Base-by-base conservation (phyloP, 805 yeast species). In the Candida ponderosae region DNA sequence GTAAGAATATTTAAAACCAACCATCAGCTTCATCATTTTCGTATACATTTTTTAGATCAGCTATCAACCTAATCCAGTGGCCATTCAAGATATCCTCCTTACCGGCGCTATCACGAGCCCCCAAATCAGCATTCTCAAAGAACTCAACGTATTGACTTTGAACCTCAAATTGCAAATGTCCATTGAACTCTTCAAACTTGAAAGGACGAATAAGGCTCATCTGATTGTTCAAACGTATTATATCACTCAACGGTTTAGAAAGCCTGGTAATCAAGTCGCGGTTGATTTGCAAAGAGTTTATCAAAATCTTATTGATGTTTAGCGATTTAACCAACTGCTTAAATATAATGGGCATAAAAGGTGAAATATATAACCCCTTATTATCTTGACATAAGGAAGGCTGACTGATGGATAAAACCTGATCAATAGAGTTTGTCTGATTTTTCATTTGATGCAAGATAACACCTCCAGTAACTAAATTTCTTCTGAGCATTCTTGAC, bases 401-500 rank as follows among this genome's bases (percentile, higher is more conserved):
- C 15, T 35, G 31, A 18, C 6, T 16, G 13, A 6, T 29, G 19
- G 15, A 13, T 18, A 14, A 7, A 5, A 11, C 15, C 10, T 27
- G 31, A 20, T 53, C 57, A 27, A 50, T 46, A 7, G 54, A 47
- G 34, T 51, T 52, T 8, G 57, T 44, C 14, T 38, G 15, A 35
- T 50, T 51, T 29, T 40, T 40, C 15, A 45, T 30, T 3, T 23
- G 29, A 8, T 26, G 6, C 6, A 54, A 38, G 10, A 38, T 37
- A 37, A 24, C 34, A 16, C 37, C 41, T 40, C 44, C 46, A 6
- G 31, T 6, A 3, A 42, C 38, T 18, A 51, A 29, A 29, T 33
- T 39, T 27, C 38, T 65, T 45, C 63, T 67, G 13, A 64, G 47
- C 9, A 69, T 40, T 34, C 73, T 48, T 16, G 60, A 51, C 15